These are phyloP conservation scores for Quercus wislizeni DNA, from an alignment of 306 rosid genomes.

Conservation along the genomic window DNA sequence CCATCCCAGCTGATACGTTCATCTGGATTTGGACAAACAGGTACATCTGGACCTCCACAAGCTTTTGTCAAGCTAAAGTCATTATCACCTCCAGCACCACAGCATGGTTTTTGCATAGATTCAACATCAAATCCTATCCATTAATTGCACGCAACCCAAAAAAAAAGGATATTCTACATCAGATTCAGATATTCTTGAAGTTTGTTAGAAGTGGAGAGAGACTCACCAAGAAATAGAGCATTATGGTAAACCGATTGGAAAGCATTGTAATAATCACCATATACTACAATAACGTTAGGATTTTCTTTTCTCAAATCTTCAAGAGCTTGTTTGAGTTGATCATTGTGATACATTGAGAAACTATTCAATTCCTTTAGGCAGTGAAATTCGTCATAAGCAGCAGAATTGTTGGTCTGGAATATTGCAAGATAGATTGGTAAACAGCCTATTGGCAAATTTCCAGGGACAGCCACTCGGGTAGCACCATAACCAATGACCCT, in stretches of 20 bases:
- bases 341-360: too few species aligned
- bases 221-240: not conserved
- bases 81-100: slow-evolving; percentile 19
- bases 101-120: slow-evolving; percentile 22
- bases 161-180: not conserved
- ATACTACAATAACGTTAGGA: too few species aligned
- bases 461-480: too few species aligned
- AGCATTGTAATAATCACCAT: too few species aligned
- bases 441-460: too few species aligned
- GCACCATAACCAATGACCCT: slow-evolving; percentile 6
- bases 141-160: not conserved
- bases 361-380: too few species aligned
- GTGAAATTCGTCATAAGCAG: too few species aligned
- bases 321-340: too few species aligned
- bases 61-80: not conserved
- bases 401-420: too few species aligned
- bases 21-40: slow-evolving; percentile 7
- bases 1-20: slow-evolving; percentile 21
- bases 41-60: slow-evolving; percentile 1
- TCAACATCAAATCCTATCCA: slow-evolving; percentile 9
- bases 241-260: not conserved
- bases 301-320: too few species aligned
- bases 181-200: not conserved
- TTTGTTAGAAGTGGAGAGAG: not conserved
- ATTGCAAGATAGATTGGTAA: too few species aligned